These are phyloP conservation scores for Ceratocystis cacaofunesta DNA, from an alignment of 2,329 filamentous ascomycete genomes.

Conservation along the genomic window DNA sequence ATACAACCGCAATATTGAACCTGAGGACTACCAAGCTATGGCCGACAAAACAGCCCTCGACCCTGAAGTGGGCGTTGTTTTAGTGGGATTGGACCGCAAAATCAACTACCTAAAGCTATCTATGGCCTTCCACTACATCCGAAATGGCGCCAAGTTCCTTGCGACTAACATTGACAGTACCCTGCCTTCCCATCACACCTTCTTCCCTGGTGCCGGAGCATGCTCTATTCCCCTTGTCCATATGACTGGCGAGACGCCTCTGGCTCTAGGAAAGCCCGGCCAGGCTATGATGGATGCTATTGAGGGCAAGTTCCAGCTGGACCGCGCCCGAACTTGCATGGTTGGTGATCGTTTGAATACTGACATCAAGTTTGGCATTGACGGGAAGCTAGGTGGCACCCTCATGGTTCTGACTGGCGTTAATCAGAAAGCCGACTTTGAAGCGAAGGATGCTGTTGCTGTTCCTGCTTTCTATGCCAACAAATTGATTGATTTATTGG, in stretches of 20 bases:
- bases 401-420: conserved; percentile 85
- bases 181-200: conserved; percentile 60
- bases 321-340: conserved; percentile 81
- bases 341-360: conserved; percentile 87
- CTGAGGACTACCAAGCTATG: conserved; percentile 65
- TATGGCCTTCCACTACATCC: conserved; percentile 73
- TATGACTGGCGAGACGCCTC: conserved; percentile 53
- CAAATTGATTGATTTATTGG: conserved; percentile 58
- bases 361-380: conserved; percentile 87
- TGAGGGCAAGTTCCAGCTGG: conserved; percentile 85
- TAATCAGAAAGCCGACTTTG: conserved; percentile 67
- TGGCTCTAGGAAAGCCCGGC: conserved; percentile 82
- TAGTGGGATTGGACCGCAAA: conserved; percentile 85
- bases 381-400: conserved; percentile 81
- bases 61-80: conserved; percentile 75
- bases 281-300: conserved; percentile 99
- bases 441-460: conserved; percentile 50
- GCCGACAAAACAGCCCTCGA: conserved; percentile 65
- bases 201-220: conserved; percentile 86
- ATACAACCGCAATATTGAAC: conserved; percentile 61
- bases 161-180: conserved; percentile 91
- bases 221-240: conserved; percentile 63
- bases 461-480: conserved; percentile 76
- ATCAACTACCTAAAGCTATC: conserved; percentile 88
- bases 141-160: conserved; percentile 67